Base-by-base conservation (phyloP, 768 basidiomycete genomes). In the Cubamyces sp. region DNA sequence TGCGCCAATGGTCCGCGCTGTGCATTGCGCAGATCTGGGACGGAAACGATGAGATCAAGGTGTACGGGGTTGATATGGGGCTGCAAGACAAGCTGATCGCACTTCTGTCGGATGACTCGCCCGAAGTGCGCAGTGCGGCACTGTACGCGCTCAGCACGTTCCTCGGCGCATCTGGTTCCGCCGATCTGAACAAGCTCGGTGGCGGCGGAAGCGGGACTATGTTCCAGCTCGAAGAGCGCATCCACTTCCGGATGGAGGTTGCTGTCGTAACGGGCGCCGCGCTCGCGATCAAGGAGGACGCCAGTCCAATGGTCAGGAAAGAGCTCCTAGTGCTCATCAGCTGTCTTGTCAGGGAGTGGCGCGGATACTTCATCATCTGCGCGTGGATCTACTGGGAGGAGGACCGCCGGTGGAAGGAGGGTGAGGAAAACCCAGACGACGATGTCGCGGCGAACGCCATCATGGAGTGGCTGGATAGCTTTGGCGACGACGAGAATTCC, bases 381-480 rank as follows among this genome's bases (percentile, higher is more conserved):
- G 95, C 96, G 1, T 98, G 96, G 96, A 78, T 94, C 9, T 96
- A 97, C 72, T 92, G 92, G 87, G 95, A 97, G 71, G 92, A 96
- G 72, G 92, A 96, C 67, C 76, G 87, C 52, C 84, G 81, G 61
- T 87, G 88, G 84, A 72, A 67, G 40, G 82, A 69, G 66, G 80
- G 67, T 40, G 66, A 74, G 16, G 67, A 63, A 21, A 48, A 64
- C 30, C 78, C 80, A 30, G 87, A 88, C 50, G 90, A 92, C n/a
- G 90, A 93, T 56, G 71, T 91, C 57, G 87, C 91, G 16, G 79
- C 80, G 18, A 82, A 84, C 61, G 92, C 92, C 0, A 79, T 96
- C 30, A 75, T 80, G 19, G 89, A 92, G 63, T 96, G 94, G 94
- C 71, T 91, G 50, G 87, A 89, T 59, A 77, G 78, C 6, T 87